Base-by-base conservation (phyloP, 768 basidiomycete species). In the Lactarius sp. region DNA sequence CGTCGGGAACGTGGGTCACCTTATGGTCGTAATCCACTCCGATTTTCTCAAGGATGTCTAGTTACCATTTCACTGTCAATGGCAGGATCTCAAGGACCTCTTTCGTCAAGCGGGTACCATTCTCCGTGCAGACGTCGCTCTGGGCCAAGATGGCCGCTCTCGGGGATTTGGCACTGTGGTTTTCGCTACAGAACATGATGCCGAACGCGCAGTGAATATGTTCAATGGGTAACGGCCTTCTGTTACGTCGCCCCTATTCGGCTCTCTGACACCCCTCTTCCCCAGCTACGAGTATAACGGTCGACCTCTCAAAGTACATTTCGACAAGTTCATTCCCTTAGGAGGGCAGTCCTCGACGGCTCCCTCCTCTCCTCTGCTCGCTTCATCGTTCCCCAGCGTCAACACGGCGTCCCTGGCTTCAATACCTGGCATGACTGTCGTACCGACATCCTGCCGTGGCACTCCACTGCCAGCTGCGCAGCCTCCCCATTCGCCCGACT, bases 31-130 rank as follows among this genome's bases (percentile, higher is more conserved):
- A 46, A 59, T 60, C 46, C 58, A 64, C 56, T 65, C 49, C 51
- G 39, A 56, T 56, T 58, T 66, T 57, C 57, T 67, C 64, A 65
- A 60, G 64, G 37, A 54, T 66, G 54, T 52, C 14, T 63, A 94
- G 92, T 83, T 95, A 16, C 93, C 93, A 0, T 94, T 94, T 75
- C 93, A 94, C 69, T 89, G 88, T 69, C 93, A 94, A 76, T 99
- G 96, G 96, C 96, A 98, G 75, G 96, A 98, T 72, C 81, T 99
- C 50, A 98, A 98, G 75, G 95, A 98, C 75, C 81, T 98, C 5
- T 96, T 98, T 72, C 85, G 95, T 33, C 86, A 90, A 66, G 93
- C 92, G 1, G 95, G 96, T 18, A 86, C 89, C 20, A 89, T 98
- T 59, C 77, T 94, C 41, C 85, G 96, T 27, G 96, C 96, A 10